Percentiles rank a stretch among this genome's conserved stretches.
Conservation (phyloP, 176 grass and related monocot species). For the Saccharum officinarum region DNA sequence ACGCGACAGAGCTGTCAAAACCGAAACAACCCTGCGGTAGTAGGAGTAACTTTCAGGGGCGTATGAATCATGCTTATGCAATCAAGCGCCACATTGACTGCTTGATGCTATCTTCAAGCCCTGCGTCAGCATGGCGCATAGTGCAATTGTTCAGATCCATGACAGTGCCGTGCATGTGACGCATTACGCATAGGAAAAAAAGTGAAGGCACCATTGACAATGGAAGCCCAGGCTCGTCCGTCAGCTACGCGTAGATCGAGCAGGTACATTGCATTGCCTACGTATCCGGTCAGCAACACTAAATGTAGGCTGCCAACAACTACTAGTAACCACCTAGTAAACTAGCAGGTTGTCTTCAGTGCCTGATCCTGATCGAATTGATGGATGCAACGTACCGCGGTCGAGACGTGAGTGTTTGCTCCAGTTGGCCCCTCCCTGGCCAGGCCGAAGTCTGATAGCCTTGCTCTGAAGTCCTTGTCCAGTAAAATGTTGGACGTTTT, state of each 20-base stretch:
- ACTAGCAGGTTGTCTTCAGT: not conserved
- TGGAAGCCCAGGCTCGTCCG: not conserved
- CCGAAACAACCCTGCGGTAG: not conserved
- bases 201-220: conserved; percentile 12
- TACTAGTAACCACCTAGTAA: not conserved
- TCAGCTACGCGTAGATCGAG: conserved; percentile 4
- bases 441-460: conserved; percentile 84
- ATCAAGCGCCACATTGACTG: not conserved
- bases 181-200: not conserved
- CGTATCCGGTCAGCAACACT: conserved; percentile 2
- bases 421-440: conserved; percentile 85
- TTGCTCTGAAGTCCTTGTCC: conserved; percentile 83
- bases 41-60: not conserved
- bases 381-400: conserved; percentile 56
- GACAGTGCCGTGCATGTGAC: not conserved
- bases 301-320: not conserved
- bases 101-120: not conserved
- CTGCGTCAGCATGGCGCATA: conserved; percentile 6
- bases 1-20: not conserved
- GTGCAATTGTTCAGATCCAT: not conserved
- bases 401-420: conserved; percentile 81
- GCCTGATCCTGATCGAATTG: not conserved
- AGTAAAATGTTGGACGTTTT: conserved; percentile 90
- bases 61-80: not conserved
- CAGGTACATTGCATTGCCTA: not conserved